These are phyloP conservation scores for Cyberlindnera samutprakarnensis DNA, from an alignment of 805 yeast genomes.

Conservation along the genomic window DNA sequence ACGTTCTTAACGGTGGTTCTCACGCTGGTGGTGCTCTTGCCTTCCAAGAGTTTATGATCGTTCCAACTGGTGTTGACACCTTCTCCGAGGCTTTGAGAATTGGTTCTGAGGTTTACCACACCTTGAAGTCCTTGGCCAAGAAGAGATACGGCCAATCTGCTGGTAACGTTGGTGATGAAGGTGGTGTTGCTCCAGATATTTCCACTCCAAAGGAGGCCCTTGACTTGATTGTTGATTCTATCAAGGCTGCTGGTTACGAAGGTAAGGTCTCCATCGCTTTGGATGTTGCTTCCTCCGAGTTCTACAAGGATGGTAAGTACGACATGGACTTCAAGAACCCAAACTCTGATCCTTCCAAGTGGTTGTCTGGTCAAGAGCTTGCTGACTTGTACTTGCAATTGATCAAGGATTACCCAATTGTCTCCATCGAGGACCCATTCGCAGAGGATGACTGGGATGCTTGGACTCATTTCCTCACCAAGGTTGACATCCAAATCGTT, in stretches of 20 bases:
- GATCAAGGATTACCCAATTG: slow-evolving; percentile 90
- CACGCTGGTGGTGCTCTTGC: slow-evolving; percentile 99
- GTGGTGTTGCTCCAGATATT: slow-evolving; percentile 99
- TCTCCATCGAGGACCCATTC: slow-evolving; percentile 97
- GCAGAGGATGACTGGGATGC: slow-evolving; percentile 99
- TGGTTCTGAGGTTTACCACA: slow-evolving; percentile 97
- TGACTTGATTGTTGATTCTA: slow-evolving; percentile 86
- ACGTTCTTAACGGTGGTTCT: slow-evolving; percentile 98
- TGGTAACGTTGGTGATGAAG: slow-evolving; percentile 99
- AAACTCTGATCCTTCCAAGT: slow-evolving; percentile 79
- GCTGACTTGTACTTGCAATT: slow-evolving; percentile 77
- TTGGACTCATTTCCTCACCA: slow-evolving; percentile 83
- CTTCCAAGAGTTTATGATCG: slow-evolving; percentile 99
- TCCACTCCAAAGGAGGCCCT: slow-evolving; percentile 94
- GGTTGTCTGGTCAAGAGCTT: slow-evolving; percentile 85
- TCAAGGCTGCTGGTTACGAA: slow-evolving; percentile 90
- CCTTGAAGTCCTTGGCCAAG: slow-evolving; percentile 86
- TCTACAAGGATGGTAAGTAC: slow-evolving; percentile 94
- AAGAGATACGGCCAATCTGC: slow-evolving; percentile 96
- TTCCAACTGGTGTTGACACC: slow-evolving; percentile 83
- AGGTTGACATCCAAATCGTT: slow-evolving; percentile 79
- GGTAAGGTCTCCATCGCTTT: slow-evolving; percentile 89
- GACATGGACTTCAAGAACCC: slow-evolving; percentile 99
- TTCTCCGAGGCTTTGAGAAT: slow-evolving; percentile 96
- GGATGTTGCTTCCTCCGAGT: slow-evolving; percentile 97